These are phyloP conservation scores for Physcia stellaris DNA, from an alignment of 495 filamentous ascomycete genomes.

Conservation along the genomic window DNA sequence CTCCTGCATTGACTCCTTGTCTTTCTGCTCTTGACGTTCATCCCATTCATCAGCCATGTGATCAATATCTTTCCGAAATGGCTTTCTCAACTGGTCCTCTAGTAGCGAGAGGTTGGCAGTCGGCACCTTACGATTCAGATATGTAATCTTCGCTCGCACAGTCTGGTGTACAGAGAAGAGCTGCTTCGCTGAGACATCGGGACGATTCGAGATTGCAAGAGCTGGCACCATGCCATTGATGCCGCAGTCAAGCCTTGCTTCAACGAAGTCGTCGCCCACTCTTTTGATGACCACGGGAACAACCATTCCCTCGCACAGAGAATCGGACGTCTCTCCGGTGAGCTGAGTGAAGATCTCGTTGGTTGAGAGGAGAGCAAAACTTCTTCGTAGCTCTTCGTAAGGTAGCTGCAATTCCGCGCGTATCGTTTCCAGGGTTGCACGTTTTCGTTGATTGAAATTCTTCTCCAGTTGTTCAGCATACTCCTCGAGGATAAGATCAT, in stretches of 20 bases:
- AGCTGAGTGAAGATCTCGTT: constrained; percentile 96
- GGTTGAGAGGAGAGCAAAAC: constrained; percentile 52
- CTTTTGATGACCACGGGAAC: constrained; percentile 78
- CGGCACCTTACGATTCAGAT: constrained; percentile 71
- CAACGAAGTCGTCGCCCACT: constrained; percentile 80
- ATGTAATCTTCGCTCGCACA: constrained; percentile 72
- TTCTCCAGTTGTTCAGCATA: constrained; percentile 92
- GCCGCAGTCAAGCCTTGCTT: constrained; percentile 85
- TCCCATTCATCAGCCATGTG: constrained; percentile 77
- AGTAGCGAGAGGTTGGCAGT: constrained; percentile 69
- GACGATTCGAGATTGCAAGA: constrained; percentile 53
- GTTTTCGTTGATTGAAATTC: constrained; percentile 86
- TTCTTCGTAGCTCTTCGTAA: constrained; percentile 84
- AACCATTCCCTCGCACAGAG: constrained; percentile 76
- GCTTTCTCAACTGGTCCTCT: constrained; percentile 61
- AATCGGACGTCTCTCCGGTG: constrained; percentile 80
- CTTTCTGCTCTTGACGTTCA: constrained; percentile 58
- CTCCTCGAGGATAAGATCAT: constrained; percentile 89
- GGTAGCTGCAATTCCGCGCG: constrained; percentile 83
- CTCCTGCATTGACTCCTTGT: constrained; percentile 61
- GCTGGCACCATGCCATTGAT: constrained; percentile 76
- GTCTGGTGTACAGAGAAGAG: constrained; percentile 64
- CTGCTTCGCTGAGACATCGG: constrained; percentile 38
- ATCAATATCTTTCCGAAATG: constrained; percentile 50
- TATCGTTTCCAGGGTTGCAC: constrained; percentile 91